Percentiles rank a stretch among this genome's conserved stretches.
Evolutionary conservation across 495 filamentous ascomycete species (phyloP).

Genomic region (Emericellopsis terricola): DNA sequence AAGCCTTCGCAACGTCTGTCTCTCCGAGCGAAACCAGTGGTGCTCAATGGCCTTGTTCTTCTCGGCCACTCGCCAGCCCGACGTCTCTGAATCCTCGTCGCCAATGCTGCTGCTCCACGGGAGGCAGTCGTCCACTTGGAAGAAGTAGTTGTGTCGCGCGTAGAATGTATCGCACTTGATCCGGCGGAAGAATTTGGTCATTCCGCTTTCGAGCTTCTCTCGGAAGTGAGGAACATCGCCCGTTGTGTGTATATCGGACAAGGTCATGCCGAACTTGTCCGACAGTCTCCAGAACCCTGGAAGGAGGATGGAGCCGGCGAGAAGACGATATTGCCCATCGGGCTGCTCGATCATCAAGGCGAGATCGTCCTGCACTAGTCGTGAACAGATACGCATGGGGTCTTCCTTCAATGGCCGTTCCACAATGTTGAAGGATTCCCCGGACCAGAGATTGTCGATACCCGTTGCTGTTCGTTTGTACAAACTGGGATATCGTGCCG

Average conservation of each 20-base stretch:
- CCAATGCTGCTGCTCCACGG: constrained; percentile 64
- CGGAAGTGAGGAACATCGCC: constrained; percentile 65
- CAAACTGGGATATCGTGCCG: constrained; percentile 61
- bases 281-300: constrained; percentile 76
- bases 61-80: constrained; percentile 60
- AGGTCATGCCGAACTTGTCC: constrained; percentile 72
- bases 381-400: constrained; percentile 58
- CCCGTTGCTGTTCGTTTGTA: constrained; percentile 46
- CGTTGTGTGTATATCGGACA: constrained; percentile 69
- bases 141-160: constrained; percentile 48
- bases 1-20: constrained; percentile 58
- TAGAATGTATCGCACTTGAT: constrained; percentile 47
- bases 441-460: constrained; percentile 52
- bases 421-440: constrained; percentile 54
- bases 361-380: constrained; percentile 71
- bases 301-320: constrained; percentile 63
- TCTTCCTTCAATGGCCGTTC: constrained; percentile 56
- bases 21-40: constrained; percentile 65
- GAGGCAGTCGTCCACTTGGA: constrained; percentile 58
- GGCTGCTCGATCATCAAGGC: constrained; percentile 69
- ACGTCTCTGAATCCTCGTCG: constrained; percentile 40
- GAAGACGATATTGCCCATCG: constrained; percentile 73
- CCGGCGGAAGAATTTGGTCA: constrained; percentile 62
- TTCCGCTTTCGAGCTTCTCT: constrained; percentile 65
- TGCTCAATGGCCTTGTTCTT: constrained; percentile 58